phyloP scores from a whole-genome alignment of 768 basidiomycete species.

The Naematelia encephala region DNA sequence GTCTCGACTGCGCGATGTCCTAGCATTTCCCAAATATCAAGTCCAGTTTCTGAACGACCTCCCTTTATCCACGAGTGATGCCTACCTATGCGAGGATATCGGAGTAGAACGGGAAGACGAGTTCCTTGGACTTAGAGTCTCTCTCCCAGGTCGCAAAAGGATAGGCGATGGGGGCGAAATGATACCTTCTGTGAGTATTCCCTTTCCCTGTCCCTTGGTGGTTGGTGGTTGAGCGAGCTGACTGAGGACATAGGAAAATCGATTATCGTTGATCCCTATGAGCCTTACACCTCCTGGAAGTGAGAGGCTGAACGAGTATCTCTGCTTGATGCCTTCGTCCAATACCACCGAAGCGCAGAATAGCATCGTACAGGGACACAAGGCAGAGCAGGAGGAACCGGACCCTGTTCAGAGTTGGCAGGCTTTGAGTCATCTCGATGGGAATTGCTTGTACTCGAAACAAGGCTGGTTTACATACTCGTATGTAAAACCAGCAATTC shows the following conservation, averaged over 20 bases:
- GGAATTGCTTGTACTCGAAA: conserved; percentile 42
- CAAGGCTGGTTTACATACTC: conserved; percentile 77
- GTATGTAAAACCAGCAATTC: too few relatives aligned
- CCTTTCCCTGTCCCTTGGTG: too few relatives aligned
- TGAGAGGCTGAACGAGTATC: conserved; percentile 22
- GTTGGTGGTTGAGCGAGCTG: conserved; percentile 8
- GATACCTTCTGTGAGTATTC: neutral
- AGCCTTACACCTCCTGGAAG: conserved; percentile 19
- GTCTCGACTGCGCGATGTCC: conserved; percentile 35
- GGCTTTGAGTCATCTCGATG: conserved; percentile 41
- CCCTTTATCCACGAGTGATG: conserved; percentile 38
- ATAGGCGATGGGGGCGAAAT: conserved; percentile 17
- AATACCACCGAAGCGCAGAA: conserved; percentile 27
- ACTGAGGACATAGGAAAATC: conserved; percentile 12
- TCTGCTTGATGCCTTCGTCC: conserved; percentile 40
- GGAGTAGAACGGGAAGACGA: conserved; percentile 23
- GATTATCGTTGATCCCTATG: conserved; percentile 33
- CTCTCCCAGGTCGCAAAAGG: conserved; percentile 2
- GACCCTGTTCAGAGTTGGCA: conserved; percentile 39
- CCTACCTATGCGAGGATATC: conserved; percentile 16
- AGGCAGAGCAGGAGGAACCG: conserved; percentile 18
- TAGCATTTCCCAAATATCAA: conserved; percentile 45
- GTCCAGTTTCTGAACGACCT: conserved; percentile 45
- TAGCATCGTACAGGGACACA: conserved; percentile 9
- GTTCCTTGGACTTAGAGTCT: conserved; percentile 12